Evolutionary conservation across 345 rosid genomes (phyloP).

Genomic region (Syzygium aromaticum): DNA sequence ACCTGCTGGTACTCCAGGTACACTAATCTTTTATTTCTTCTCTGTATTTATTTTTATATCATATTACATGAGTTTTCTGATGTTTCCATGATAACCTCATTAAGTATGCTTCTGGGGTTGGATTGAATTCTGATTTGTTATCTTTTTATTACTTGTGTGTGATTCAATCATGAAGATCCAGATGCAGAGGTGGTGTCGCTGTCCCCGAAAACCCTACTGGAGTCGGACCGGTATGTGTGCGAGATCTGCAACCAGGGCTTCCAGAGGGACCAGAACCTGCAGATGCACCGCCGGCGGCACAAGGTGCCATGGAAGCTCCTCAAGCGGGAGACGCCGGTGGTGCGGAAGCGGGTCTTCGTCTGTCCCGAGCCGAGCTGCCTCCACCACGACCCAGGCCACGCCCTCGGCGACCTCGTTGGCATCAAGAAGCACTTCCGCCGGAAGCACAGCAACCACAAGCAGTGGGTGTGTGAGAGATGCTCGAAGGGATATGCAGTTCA

Average conservation of each 20-base stretch:
- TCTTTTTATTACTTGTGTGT: background rate
- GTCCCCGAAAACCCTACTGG: conserved; percentile 80
- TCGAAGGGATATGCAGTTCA: conserved; percentile 96
- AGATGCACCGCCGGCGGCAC: conserved; percentile 95
- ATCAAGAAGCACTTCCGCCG: conserved; percentile 89
- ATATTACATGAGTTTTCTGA: background rate
- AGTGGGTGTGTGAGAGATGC: conserved; percentile 93
- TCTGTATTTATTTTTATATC: background rate
- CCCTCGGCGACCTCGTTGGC: conserved; percentile 96
- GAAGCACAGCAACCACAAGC: conserved; percentile 82
- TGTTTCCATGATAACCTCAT: background rate
- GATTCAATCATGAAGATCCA: conserved; percentile 46
- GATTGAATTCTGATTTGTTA: background rate
- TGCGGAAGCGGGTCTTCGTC: conserved; percentile 72
- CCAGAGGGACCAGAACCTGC: conserved; percentile 94
- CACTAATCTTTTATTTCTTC: background rate
- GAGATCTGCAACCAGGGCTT: conserved; percentile 99
- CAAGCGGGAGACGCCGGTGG: conserved; percentile 62
- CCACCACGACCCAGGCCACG: conserved; percentile 92
- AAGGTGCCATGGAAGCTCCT: conserved; percentile 99
- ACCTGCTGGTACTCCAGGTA: conserved; percentile 95
- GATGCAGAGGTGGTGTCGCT: conserved; percentile 91
- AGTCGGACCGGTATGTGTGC: conserved; percentile 88
- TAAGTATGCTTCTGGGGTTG: background rate
- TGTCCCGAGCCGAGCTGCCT: conserved; percentile 94